Base-by-base conservation (phyloP, 345 rosid species). In the Cardiospermum halicacabum region DNA sequence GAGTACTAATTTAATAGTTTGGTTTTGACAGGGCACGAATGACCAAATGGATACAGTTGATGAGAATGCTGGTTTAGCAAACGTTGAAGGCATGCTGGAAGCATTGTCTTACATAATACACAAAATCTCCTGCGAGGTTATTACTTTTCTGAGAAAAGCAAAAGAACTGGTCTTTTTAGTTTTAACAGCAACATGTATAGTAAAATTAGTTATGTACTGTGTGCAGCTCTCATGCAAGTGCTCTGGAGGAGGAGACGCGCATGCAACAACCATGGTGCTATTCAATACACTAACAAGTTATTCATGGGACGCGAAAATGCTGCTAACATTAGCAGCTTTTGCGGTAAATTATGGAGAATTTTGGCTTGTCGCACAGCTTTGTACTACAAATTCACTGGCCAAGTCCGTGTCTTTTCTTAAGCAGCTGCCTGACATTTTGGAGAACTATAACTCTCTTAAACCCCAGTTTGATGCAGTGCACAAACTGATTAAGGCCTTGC, bases 251-350 rank as follows among this genome's bases (percentile, higher is more conserved):
- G 80, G 75, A 45, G 84, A 76, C 49, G 84, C 81, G 1, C 82
- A 75, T 60, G 71, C 72, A 27, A 80, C 76, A 42, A 69, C 82
- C 3, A 78, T 78, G 78, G 60, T 49, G 25, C 54, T 83, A 50
- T 70, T 83, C 40, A 67, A 74, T 74, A 43, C 43, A 31, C 72
- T 80, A 13, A 71, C 82, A 18, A 58, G 60, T 73, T 80, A 73
- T 34, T 69, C 79, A 0, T 80, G 87, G 87, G 84, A 83, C 27
- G 87, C 79, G 1, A 80, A 83, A 75, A 59, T 74, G 56, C 81
- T 80, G 67, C 56, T 83, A 58, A 67, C 69, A 13, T 36, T 83
- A 22, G 84, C 87, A 4, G 87, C 87, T 11, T 82, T 83, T 11
- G 74, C 81, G 0, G 71, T 65, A 53, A 75, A 57, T 56, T 78